These are phyloP conservation scores for Dryadomyces quercus-mongolicae DNA, from an alignment of 2,329 filamentous ascomycete genomes.

Conservation along the genomic window DNA sequence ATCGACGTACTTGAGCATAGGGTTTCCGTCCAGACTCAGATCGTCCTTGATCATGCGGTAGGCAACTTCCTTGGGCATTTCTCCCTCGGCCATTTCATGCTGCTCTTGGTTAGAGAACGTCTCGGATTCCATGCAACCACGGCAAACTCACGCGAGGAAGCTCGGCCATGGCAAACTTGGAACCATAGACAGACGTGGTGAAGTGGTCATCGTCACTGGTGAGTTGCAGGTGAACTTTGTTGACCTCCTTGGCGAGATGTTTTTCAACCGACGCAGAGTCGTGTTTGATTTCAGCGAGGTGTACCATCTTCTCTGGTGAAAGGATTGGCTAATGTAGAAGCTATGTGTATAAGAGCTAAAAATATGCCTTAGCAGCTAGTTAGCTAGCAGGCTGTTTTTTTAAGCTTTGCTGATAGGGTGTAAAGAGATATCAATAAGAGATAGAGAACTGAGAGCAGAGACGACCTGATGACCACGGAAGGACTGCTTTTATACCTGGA, in stretches of 20 bases:
- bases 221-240: conserved; percentile 34
- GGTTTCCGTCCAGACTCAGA: conserved; percentile 80
- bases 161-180: conserved; percentile 67
- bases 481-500: too few relatives aligned
- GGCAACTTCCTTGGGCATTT: conserved; percentile 89
- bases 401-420: too few relatives aligned
- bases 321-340: background rate
- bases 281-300: conserved; percentile 31
- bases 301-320: conserved; percentile 31
- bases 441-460: background rate
- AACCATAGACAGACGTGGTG: conserved; percentile 79
- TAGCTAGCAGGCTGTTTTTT: background rate
- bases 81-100: conserved; percentile 74
- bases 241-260: conserved; percentile 22
- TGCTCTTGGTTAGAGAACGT: conserved; percentile 13
- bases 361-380: background rate
- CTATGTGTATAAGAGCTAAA: background rate
- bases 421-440: too few relatives aligned
- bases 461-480: too few relatives aligned
- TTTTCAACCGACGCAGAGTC: conserved; percentile 16
- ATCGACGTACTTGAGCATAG: conserved; percentile 64
- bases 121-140: background rate
- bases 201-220: conserved; percentile 43
- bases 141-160: conserved; percentile 44
- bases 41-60: conserved; percentile 97